Evolutionary conservation across 371 early-diverging fungal genomes (phyloP), one percentile per base, ranked within the genome.

Genomic region (Mucor lusitanicus): DNA sequence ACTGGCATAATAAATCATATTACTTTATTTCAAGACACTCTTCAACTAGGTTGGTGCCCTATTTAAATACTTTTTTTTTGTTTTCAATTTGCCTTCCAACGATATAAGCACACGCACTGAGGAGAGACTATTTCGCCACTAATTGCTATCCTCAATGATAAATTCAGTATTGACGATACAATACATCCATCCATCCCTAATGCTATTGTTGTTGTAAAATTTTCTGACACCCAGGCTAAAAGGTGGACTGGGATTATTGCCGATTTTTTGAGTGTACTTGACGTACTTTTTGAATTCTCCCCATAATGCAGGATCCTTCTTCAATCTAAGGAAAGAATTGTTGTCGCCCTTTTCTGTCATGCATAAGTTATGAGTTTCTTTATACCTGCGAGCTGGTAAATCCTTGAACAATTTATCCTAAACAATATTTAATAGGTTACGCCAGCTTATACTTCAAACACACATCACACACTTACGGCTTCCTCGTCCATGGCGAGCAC

Each of bases 401-500:
- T 25, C 12, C 4, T 25, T 12, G 25, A 50, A 50, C 23, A 50
- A 9, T 4, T 25, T 21, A 9, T 50, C 50, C 50, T 50, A 13
- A 37, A 13, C 37, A 13, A 7, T 37, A 13, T 37, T 37, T 12
- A 37, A 13, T 37, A 1, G 37, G 4, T n/a, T n/a, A n/a, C n/a
- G n/a, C n/a, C n/a, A n/a, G n/a, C n/a, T n/a, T n/a, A n/a, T n/a
- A n/a, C n/a, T n/a, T n/a, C n/a, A n/a, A n/a, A n/a, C n/a, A n/a
- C n/a, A n/a, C n/a, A n/a, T n/a, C n/a, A 46, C 21, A 28, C 8
- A 61, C 48, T 33, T 48, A 61, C 63, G 8, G 64, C 64, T 12
- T 35, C 57, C 28, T 42, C 53, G 19, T 57, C 64, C 42, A 56
- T 56, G 0, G 3, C 64, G 23, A 28, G 56, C 9, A 30, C 57